Evolutionary conservation across 495 filamentous ascomycete genomes (phyloP).

Genomic region (Choiromyces venosus): DNA sequence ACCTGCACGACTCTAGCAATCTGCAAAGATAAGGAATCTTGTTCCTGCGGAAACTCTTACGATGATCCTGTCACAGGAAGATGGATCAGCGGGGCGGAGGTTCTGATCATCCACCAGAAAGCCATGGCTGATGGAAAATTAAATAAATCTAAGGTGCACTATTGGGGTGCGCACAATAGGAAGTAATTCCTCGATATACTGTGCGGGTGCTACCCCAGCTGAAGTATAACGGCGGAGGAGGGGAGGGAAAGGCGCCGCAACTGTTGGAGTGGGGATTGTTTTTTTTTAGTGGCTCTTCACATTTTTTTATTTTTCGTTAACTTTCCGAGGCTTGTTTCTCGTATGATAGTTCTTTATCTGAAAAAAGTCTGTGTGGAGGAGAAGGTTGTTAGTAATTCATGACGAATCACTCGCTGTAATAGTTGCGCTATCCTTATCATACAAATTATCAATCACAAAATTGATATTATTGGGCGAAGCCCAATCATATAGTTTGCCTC

Average conservation of each 20-base stretch:
- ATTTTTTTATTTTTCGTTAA: neutral
- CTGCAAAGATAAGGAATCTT: neutral
- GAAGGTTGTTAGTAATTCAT: neutral
- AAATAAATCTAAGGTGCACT: neutral
- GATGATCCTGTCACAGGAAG: constrained; percentile 1
- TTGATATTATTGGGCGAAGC: too few relatives aligned
- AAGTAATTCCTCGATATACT: neutral
- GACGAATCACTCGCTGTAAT: neutral
- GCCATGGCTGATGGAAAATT: neutral
- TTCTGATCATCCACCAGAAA: neutral
- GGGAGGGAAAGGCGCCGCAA: neutral
- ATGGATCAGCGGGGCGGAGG: neutral
- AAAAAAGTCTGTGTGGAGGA: neutral
- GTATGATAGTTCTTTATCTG: neutral
- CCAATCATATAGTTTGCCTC: too few relatives aligned
- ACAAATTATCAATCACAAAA: too few relatives aligned
- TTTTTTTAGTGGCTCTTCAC: neutral
- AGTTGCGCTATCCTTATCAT: too few relatives aligned
- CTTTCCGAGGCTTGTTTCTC: neutral
- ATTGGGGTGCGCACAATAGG: neutral
- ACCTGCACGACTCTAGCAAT: neutral
- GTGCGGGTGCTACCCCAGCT: neutral
- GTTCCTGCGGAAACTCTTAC: neutral
- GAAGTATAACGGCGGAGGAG: neutral
- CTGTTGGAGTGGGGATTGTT: neutral